phyloP scores from a whole-genome alignment of 1,139 yeast genomes.

The Taphrina wiesneri region DNA sequence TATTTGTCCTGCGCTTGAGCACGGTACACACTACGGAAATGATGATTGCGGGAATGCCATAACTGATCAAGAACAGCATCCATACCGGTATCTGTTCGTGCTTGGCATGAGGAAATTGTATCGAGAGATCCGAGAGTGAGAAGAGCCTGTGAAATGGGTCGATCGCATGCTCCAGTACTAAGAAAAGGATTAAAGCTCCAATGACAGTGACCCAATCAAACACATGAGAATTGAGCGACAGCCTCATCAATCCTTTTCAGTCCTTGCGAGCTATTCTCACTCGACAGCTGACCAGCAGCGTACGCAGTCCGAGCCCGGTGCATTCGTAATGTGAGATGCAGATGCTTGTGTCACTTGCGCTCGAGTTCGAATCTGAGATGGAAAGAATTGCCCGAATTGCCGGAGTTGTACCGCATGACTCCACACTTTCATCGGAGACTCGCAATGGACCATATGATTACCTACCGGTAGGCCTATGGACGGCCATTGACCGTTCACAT shows the following conservation, averaged over 20 bases:
- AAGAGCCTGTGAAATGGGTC: slow-evolving; percentile 52
- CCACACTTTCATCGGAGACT: neutral
- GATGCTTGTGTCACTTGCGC: neutral
- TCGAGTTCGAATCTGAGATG: neutral
- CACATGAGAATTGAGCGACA: neutral
- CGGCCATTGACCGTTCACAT: too few species aligned
- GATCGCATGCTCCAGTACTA: slow-evolving; percentile 33
- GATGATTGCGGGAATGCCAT: slow-evolving; percentile 51
- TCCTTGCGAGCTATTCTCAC: too few species aligned
- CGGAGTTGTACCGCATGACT: neutral
- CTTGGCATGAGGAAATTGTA: slow-evolving; percentile 73
- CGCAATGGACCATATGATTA: too few species aligned
- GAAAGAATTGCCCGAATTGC: neutral
- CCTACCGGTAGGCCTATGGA: too few species aligned
- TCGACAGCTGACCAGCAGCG: too few species aligned
- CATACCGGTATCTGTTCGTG: slow-evolving; percentile 59
- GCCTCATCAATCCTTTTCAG: neutral
- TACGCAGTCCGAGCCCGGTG: too few species aligned
- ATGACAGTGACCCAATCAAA: slow-evolving; percentile 30
- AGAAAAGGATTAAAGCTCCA: slow-evolving; percentile 21
- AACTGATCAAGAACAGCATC: slow-evolving; percentile 47
- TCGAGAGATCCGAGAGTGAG: slow-evolving; percentile 55
- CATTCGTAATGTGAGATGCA: too few species aligned
- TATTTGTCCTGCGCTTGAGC: slow-evolving; percentile 42
- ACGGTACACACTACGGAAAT: slow-evolving; percentile 48